Conservation (phyloP, 129 eudicot species). For the Centaurea solstitialis region DNA sequence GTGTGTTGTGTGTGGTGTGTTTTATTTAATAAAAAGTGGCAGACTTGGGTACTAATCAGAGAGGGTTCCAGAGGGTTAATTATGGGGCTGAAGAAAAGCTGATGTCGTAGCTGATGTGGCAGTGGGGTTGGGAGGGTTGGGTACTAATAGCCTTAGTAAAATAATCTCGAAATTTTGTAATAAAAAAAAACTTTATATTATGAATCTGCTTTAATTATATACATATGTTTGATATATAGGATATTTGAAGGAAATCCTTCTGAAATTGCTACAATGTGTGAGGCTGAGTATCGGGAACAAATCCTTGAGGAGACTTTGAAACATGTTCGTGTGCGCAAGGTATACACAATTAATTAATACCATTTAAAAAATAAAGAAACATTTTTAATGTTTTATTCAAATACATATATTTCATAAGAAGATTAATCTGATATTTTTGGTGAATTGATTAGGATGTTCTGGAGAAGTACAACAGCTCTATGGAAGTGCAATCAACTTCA, state of each 20-base stretch:
- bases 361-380: too few species aligned
- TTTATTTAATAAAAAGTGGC: too few species aligned
- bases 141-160: too few species aligned
- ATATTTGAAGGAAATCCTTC: conserved; percentile 67
- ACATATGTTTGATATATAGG: conserved; percentile 33
- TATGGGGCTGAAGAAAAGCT: too few species aligned
- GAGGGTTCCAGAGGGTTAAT: too few species aligned
- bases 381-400: not conserved
- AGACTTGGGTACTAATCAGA: too few species aligned
- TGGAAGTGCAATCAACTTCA: conserved; percentile 34
- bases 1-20: too few species aligned
- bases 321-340: conserved; percentile 61
- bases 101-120: too few species aligned
- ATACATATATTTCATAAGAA: not conserved
- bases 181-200: not conserved
- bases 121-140: too few species aligned
- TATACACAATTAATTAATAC: not conserved
- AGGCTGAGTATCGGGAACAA: conserved; percentile 68
- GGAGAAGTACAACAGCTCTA: conserved; percentile 44
- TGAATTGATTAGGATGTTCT: conserved; percentile 43
- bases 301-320: conserved; percentile 60
- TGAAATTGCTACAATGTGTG: conserved; percentile 57
- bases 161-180: not conserved
- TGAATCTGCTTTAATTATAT: not conserved
- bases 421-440: not conserved